Percentiles rank a stretch among this genome's conserved stretches.
Conservation (phyloP, 495 filamentous ascomycete genomes). For the Pyronema domesticum region DNA sequence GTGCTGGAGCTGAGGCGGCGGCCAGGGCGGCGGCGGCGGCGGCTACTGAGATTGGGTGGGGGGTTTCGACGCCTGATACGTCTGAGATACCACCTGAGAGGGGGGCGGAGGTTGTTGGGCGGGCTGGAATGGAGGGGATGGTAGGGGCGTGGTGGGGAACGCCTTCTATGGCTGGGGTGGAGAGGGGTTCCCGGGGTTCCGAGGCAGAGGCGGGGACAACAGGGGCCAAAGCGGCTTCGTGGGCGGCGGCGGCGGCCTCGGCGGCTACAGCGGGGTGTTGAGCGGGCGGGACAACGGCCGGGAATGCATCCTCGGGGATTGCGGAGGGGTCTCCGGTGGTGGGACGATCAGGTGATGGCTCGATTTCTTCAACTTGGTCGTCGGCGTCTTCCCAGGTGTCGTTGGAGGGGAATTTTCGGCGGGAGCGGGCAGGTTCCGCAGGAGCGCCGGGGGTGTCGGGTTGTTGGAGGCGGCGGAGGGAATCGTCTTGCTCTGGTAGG, state of each 20-base stretch:
- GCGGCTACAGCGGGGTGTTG: constrained; percentile 27
- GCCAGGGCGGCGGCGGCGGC: no score
- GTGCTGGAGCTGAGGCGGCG: constrained; percentile 1
- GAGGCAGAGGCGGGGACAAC: no score
- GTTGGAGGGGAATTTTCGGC: constrained; percentile 58
- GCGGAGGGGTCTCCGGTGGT: constrained; percentile 25
- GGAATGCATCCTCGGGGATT: constrained; percentile 23
- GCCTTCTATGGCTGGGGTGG: constrained; percentile 8
- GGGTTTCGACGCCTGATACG: constrained; percentile 2
- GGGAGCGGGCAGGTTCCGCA: not conserved
- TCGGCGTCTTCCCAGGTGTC: constrained; percentile 96
- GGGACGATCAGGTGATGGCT: constrained; percentile 13
- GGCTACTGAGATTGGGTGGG: no score
- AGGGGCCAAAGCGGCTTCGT: no score
- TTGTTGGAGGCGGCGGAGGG: constrained; percentile 28
- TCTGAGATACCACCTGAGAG: no score
- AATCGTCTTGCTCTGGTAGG: constrained; percentile 20
- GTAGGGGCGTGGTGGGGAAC: constrained; percentile 10
- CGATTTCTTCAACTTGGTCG: constrained; percentile 31
- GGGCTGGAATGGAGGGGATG: not conserved
- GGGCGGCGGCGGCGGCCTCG: no score
- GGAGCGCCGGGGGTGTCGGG: constrained; percentile 13
- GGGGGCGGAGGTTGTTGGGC: constrained; percentile 26
- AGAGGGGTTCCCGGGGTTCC: no score
- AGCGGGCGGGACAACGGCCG: constrained; percentile 18